Evolutionary conservation across 192 early-diverging fungal species (phyloP).

Genomic region (Lobosporangium transversale): DNA sequence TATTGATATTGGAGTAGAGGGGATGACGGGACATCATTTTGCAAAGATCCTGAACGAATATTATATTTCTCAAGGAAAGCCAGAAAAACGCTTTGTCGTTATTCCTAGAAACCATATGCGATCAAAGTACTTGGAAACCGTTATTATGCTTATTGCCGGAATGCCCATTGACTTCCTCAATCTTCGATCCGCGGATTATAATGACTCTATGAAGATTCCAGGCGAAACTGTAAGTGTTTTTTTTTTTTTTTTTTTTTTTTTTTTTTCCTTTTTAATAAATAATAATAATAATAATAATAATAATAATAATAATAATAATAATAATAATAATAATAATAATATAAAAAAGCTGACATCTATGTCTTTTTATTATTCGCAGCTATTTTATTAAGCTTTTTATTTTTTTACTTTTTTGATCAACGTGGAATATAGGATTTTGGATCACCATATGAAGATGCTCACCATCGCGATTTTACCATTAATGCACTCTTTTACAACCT

Average conservation of each 20-base stretch:
- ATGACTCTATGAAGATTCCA: constrained; percentile 79
- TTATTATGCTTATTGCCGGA: constrained; percentile 82
- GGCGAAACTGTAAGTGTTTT: constrained; percentile 58
- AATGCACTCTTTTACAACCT: constrained; percentile 99
- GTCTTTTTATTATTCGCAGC: background rate
- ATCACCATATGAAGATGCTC: constrained; percentile 90
- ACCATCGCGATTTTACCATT: constrained; percentile 94
- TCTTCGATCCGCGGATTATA: constrained; percentile 89
- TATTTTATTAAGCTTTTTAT: background rate
- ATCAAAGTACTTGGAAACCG: constrained; percentile 97
- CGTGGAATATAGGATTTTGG: constrained; percentile 70
- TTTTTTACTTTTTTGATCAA: background rate
- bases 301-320: no score
- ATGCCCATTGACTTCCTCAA: constrained; percentile 93
- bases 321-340: no score
- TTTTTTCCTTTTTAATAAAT: constrained; percentile 28
- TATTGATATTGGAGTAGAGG: constrained; percentile 93
- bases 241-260: no score
- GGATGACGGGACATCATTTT: constrained; percentile 93
- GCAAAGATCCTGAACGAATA: constrained; percentile 75
- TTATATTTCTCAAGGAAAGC: constrained; percentile 47
- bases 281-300: no score
- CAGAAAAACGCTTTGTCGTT: constrained; percentile 68
- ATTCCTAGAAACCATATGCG: no score
- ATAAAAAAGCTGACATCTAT: background rate